Conservation (phyloP, 2,329 filamentous ascomycete genomes). For the Aspergillus latus region DNA sequence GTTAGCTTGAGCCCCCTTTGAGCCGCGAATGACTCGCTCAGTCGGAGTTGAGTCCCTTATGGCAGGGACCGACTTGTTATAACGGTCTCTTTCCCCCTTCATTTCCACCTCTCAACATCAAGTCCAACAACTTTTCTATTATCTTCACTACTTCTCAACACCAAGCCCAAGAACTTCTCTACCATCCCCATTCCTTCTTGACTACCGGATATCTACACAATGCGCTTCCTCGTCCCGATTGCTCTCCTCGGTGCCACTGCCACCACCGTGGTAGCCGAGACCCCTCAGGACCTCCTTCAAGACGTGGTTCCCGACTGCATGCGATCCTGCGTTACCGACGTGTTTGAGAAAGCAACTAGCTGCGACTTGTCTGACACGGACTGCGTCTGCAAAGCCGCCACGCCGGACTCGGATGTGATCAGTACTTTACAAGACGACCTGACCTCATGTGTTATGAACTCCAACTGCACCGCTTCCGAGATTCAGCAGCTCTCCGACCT, state of each 20-base stretch:
- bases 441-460: not conserved
- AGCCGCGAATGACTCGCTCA: constrained; percentile 3
- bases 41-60: not conserved
- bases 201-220: not conserved
- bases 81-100: not conserved
- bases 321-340: not conserved
- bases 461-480: not conserved
- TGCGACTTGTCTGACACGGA: not conserved
- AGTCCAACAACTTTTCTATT: too few species aligned
- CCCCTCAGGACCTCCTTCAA: not conserved
- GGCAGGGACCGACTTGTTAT: not conserved
- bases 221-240: constrained; percentile 12
- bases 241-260: constrained; percentile 5
- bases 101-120: not conserved
- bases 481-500: not conserved
- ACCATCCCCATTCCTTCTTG: not conserved
- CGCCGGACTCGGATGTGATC: not conserved
- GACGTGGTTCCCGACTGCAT: not conserved
- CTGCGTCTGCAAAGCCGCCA: not conserved
- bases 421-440: not conserved
- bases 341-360: not conserved
- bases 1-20: not conserved
- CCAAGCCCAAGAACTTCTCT: too few species aligned
- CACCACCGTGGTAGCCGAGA: not conserved
- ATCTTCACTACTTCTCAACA: too few species aligned